A percentile compares a stretch with the other conserved stretches of the same genome.
phyloP scores from a whole-genome alignment of 1,284 basidiomycete species.

The Exobasidium rhododendri region DNA sequence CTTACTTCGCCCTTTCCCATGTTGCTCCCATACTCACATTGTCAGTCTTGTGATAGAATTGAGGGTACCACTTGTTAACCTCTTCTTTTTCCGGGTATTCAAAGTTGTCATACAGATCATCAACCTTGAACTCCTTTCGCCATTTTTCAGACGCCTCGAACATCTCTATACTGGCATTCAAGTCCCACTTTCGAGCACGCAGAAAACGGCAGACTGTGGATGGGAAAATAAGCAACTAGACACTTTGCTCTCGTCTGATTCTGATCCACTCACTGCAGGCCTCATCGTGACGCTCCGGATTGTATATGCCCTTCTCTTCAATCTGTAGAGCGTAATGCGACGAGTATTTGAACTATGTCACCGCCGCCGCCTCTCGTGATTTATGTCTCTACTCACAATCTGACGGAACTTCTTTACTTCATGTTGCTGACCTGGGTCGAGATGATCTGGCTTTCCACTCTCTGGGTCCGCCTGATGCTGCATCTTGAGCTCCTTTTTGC shows the following conservation, averaged over 20 bases:
- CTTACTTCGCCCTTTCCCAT: no score
- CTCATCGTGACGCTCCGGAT: conserved; percentile 50
- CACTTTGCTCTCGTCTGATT: no score
- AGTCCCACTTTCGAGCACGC: conserved; percentile 87
- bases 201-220: conserved; percentile 64
- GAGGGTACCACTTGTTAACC: conserved; percentile 90
- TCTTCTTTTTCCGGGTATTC: conserved; percentile 78
- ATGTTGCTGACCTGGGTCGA: conserved; percentile 46
- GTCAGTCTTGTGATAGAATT: conserved; percentile 92
- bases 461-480: conserved; percentile 5
- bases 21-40: conserved; percentile 65
- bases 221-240: no score
- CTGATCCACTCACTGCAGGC: conserved; percentile 44
- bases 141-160: conserved; percentile 78
- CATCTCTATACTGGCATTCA: conserved; percentile 79
- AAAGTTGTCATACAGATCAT: conserved; percentile 80
- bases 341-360: no score
- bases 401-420: conserved; percentile 37
- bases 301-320: conserved; percentile 45
- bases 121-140: conserved; percentile 83
- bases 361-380: no score
- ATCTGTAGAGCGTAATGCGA: conserved; percentile 27
- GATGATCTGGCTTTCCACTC: conserved; percentile 46
- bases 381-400: conserved; percentile 17
- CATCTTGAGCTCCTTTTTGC: conserved; percentile 34